phyloP scores from a whole-genome alignment of 164 flowering plant species.

The Houttuynia cordata region DNA sequence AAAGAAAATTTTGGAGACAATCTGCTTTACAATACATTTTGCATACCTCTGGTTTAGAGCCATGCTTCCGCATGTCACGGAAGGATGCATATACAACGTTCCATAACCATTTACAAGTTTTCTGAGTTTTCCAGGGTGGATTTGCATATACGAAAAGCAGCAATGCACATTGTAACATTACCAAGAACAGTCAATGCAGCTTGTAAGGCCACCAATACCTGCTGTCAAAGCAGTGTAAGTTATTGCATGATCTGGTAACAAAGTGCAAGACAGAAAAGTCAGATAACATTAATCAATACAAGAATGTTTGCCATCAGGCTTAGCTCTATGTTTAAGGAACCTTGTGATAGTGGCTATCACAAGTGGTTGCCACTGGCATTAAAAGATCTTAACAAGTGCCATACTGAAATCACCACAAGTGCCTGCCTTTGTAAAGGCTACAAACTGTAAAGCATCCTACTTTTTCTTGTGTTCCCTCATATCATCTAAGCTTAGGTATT shows the following conservation, averaged over 20 bases:
- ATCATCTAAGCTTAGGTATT: no score
- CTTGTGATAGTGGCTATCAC: no score
- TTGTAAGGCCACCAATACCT: constrained; percentile 93
- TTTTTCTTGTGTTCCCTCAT: no score
- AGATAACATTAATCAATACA: no score
- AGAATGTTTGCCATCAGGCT: no score
- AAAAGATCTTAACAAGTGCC: no score
- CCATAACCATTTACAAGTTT: constrained; percentile 10
- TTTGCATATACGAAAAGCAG: constrained; percentile 81
- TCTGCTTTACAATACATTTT: not conserved
- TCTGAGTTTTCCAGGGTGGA: constrained; percentile 35
- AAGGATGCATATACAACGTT: not conserved
- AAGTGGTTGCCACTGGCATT: no score
- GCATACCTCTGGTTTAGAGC: not conserved
- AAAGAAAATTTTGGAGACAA: not conserved
- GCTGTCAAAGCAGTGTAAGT: constrained; percentile 3
- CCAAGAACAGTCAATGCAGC: constrained; percentile 86
- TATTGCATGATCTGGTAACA: not conserved
- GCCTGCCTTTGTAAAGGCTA: no score
- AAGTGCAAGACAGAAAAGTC: not conserved
- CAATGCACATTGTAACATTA: constrained; percentile 83
- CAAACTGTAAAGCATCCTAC: no score
- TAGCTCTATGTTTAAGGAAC: no score
- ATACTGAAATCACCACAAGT: no score
- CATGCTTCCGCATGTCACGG: no score